phyloP scores from a whole-genome alignment of 495 filamentous ascomycete species.

The Durotheca rogersii region DNA sequence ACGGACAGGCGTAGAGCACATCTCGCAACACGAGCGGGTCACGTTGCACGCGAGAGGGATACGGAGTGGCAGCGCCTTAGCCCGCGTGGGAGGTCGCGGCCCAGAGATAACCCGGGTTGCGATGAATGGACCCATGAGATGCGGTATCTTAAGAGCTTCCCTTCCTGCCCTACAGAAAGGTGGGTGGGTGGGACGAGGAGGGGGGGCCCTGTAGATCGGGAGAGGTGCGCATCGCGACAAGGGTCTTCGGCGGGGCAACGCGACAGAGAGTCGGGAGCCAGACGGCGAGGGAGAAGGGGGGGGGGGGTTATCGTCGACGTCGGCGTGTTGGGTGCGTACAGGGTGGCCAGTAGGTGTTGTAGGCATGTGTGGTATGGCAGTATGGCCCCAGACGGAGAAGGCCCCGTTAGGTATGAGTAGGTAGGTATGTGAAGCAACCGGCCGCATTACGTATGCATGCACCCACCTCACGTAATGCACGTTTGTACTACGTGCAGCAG shows the following conservation, averaged over 20 bases:
- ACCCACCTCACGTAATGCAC: not conserved
- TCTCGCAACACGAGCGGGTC: not conserved
- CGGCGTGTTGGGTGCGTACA: too few relatives aligned
- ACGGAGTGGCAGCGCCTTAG: not conserved
- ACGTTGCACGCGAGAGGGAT: not conserved
- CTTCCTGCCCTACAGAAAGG: constrained; percentile 14
- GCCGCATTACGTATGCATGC: not conserved
- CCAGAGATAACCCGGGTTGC: constrained; percentile 6
- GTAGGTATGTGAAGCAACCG: not conserved
- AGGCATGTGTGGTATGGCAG: too few relatives aligned
- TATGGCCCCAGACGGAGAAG: not conserved
- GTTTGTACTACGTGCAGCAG: too few relatives aligned
- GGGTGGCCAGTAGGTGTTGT: too few relatives aligned
- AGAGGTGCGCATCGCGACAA: constrained; percentile 27
- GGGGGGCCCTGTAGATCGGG: constrained; percentile 21
- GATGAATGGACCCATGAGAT: constrained; percentile 12
- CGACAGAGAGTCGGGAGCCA: constrained; percentile 1
- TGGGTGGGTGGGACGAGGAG: constrained; percentile 13
- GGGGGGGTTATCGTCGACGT: too few relatives aligned
- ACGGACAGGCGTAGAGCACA: too few relatives aligned
- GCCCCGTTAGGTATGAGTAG: too few relatives aligned
- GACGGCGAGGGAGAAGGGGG: too few relatives aligned
- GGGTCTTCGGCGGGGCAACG: constrained; percentile 11
- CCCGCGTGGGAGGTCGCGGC: constrained; percentile 6
- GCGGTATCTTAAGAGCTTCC: constrained; percentile 31